A percentile compares a stretch with the other conserved stretches of the same genome.
Evolutionary conservation across 2,329 filamentous ascomycete genomes (phyloP).

Genomic region (Colletotrichum gloeosporioides): DNA sequence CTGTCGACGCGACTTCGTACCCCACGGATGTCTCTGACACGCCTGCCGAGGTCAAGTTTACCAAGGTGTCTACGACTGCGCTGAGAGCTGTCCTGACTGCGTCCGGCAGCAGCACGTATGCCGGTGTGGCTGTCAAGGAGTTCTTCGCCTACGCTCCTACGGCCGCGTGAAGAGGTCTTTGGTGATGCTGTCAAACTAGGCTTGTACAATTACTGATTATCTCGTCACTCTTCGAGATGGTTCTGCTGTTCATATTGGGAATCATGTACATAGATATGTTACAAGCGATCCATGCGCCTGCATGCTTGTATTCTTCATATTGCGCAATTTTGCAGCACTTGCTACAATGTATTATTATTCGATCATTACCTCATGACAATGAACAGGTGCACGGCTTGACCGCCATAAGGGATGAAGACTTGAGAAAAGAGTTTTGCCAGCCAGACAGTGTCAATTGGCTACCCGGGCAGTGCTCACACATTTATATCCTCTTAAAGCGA

Average conservation of each 20-base stretch:
- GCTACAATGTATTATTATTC: too few species aligned
- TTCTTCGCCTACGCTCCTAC: conserved; percentile 25
- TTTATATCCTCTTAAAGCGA: too few species aligned
- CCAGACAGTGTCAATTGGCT: too few species aligned
- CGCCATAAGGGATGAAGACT: too few species aligned
- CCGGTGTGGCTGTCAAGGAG: conserved; percentile 31
- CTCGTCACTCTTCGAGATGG: neutral
- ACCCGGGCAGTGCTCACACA: too few species aligned
- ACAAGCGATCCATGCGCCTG: neutral
- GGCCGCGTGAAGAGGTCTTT: neutral
- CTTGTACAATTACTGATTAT: neutral
- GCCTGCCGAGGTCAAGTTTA: conserved; percentile 32
- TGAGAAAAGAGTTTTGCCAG: too few species aligned
- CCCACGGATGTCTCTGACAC: conserved; percentile 28
- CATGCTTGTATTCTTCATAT: neutral
- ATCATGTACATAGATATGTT: neutral
- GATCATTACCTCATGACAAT: too few species aligned
- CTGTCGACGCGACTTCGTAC: conserved; percentile 27
- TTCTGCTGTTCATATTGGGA: neutral
- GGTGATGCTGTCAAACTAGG: neutral
- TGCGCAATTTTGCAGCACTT: too few species aligned
- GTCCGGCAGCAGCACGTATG: conserved; percentile 26
- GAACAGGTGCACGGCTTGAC: too few species aligned
- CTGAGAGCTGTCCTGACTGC: conserved; percentile 27
- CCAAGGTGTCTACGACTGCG: conserved; percentile 28